These are phyloP conservation scores for Paratinospora sagittata DNA, from an alignment of 164 flowering plant genomes.

Conservation along the genomic window DNA sequence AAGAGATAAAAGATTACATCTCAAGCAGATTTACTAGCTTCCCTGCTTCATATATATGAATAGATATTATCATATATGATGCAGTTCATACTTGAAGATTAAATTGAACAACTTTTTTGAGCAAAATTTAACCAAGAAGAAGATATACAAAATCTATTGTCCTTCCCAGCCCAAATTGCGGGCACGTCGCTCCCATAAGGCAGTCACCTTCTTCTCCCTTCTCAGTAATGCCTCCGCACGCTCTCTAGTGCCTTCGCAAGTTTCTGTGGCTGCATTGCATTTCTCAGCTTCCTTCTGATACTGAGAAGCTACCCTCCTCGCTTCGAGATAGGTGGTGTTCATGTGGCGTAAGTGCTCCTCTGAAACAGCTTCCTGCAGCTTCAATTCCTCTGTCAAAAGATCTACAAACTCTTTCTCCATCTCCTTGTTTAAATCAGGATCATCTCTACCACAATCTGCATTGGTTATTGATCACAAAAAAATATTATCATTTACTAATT, in stretches of 20 bases:
- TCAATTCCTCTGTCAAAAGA: slow-evolving; percentile 75
- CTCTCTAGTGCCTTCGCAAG: slow-evolving; percentile 87
- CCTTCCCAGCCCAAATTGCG: slow-evolving; percentile 75
- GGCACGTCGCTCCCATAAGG: slow-evolving; percentile 73
- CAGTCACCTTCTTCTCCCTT: slow-evolving; percentile 69
- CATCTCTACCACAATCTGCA: slow-evolving; percentile 77
- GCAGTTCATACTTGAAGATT: neutral
- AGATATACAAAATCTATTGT: slow-evolving; percentile 19
- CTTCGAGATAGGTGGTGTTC: slow-evolving; percentile 66
- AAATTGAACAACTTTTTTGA: neutral
- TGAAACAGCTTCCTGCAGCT: slow-evolving; percentile 61
- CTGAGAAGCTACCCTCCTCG: slow-evolving; percentile 65
- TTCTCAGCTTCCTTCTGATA: slow-evolving; percentile 87
- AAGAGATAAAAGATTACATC: neutral
- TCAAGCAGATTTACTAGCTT: slow-evolving; percentile 5
- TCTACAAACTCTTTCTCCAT: slow-evolving; percentile 89
- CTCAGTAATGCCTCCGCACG: slow-evolving; percentile 50
- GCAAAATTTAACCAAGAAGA: neutral
- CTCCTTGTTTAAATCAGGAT: slow-evolving; percentile 79
- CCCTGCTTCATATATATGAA: neutral
- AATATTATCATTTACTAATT: neutral
- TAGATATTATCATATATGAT: neutral
- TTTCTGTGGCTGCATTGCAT: slow-evolving; percentile 84
- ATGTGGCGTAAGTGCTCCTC: slow-evolving; percentile 55
- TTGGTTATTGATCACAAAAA: neutral